These are phyloP conservation scores for Podila clonocystis DNA, from an alignment of 192 early-diverging fungal genomes.

Conservation along the genomic window DNA sequence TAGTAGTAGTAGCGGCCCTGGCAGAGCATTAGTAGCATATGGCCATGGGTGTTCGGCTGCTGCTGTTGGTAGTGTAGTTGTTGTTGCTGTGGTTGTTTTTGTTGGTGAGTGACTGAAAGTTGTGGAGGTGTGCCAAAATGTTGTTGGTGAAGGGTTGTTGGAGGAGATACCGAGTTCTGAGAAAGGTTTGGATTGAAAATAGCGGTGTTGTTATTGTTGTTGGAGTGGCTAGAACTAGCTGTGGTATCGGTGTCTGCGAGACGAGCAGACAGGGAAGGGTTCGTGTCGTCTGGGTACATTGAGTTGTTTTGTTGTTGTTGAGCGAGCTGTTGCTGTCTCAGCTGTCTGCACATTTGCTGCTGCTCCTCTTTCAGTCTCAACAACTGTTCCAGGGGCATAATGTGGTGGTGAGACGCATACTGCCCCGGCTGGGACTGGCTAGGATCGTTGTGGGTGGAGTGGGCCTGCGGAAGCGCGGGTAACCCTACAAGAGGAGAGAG, in stretches of 20 bases:
- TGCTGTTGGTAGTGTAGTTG: background rate
- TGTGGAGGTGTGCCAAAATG: background rate
- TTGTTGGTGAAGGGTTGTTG: background rate
- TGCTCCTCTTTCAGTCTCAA: constrained; percentile 27
- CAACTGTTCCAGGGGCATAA: constrained; percentile 30
- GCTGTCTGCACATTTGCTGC: constrained; percentile 2
- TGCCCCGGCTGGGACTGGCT: constrained; percentile 32
- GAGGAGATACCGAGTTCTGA: background rate
- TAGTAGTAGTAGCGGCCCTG: constrained; percentile 30
- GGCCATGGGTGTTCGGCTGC: constrained; percentile 1
- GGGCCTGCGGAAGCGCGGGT: constrained; percentile 2
- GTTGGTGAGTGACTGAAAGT: background rate
- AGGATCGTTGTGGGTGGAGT: constrained; percentile 13
- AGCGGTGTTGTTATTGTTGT: background rate
- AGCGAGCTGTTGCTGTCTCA: background rate
- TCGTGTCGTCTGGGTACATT: too few species aligned
- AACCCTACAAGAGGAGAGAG: constrained; percentile 45
- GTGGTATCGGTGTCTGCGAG: background rate
- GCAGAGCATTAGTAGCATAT: constrained; percentile 36
- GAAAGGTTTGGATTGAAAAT: too few species aligned
- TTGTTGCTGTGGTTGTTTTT: background rate
- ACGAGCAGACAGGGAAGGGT: too few species aligned
- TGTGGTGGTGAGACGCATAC: constrained; percentile 49
- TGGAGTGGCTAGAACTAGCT: background rate
- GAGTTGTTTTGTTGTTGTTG: background rate